phyloP scores from a whole-genome alignment of 768 basidiomycete genomes.

The Tulasnella sp. region DNA sequence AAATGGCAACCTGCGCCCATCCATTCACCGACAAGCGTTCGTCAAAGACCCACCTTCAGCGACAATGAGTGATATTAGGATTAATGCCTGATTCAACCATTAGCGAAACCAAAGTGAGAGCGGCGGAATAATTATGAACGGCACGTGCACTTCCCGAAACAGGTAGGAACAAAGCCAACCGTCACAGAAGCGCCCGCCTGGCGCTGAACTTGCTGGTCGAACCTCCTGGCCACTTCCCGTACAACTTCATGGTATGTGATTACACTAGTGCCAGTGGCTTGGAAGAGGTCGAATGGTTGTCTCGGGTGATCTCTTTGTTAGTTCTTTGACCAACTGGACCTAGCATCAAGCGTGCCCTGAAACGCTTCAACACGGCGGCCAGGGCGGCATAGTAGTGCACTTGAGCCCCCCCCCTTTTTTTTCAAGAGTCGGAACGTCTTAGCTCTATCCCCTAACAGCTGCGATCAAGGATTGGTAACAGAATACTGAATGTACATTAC shows the following conservation, averaged over 20 bases:
- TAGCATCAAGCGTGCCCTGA: neutral
- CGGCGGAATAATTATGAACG: neutral
- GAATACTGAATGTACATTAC: neutral
- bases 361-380: neutral
- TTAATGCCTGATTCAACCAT: neutral
- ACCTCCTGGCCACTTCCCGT: neutral
- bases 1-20: too few species aligned
- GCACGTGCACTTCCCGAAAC: neutral
- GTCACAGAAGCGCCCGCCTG: neutral
- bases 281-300: too few species aligned
- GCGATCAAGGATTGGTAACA: neutral
- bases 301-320: too few species aligned
- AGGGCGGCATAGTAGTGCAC: neutral
- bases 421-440: neutral
- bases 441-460: neutral
- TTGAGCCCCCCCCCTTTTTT: neutral
- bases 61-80: neutral
- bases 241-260: neutral
- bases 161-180: neutral
- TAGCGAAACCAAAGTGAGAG: neutral
- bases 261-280: too few species aligned
- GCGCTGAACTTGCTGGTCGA: neutral
- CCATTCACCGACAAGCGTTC: too few species aligned
- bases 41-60: too few species aligned
- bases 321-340: neutral